Percentiles rank a stretch among this genome's conserved stretches.
These are phyloP conservation scores for Phalaenopsis equestris DNA, from an alignment of 106 monocot genomes.

Conservation along the genomic window DNA sequence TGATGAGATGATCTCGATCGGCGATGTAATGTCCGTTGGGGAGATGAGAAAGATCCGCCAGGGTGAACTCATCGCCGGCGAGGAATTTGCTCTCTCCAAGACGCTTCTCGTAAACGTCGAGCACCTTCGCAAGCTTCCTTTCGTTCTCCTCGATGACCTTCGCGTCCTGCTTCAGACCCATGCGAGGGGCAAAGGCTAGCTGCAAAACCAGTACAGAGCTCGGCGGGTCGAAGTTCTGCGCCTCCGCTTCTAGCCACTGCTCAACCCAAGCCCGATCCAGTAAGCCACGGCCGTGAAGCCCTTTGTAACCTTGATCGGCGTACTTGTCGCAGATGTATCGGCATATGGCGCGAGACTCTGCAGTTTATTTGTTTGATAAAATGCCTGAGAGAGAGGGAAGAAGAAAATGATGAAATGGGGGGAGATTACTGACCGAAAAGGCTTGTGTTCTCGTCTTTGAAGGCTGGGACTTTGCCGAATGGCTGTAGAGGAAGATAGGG, in stretches of 20 bases:
- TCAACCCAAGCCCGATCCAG: slow-evolving; percentile 49
- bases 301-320: slow-evolving; percentile 45
- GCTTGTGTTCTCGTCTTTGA: slow-evolving; percentile 34
- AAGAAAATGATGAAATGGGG: background rate
- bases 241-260: slow-evolving; percentile 78
- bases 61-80: slow-evolving; percentile 74
- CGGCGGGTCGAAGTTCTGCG: slow-evolving; percentile 49
- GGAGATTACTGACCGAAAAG: slow-evolving; percentile 43
- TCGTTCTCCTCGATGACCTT: slow-evolving; percentile 39
- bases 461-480: slow-evolving; percentile 57
- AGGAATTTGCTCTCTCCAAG: slow-evolving; percentile 66
- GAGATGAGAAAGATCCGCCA: slow-evolving; percentile 80
- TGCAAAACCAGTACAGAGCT: slow-evolving; percentile 49
- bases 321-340: slow-evolving; percentile 77
- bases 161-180: slow-evolving; percentile 43
- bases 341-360: slow-evolving; percentile 74
- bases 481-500: slow-evolving; percentile 17
- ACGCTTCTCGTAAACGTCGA: slow-evolving; percentile 74
- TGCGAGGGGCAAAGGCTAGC: slow-evolving; percentile 45
- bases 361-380: background rate
- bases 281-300: slow-evolving; percentile 33
- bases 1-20: slow-evolving; percentile 29
- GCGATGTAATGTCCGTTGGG: slow-evolving; percentile 59
- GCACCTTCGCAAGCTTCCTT: slow-evolving; percentile 53
- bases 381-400: background rate